Base-by-base conservation (phyloP, 345 rosid genomes). In the Bretschneidera sinensis region DNA sequence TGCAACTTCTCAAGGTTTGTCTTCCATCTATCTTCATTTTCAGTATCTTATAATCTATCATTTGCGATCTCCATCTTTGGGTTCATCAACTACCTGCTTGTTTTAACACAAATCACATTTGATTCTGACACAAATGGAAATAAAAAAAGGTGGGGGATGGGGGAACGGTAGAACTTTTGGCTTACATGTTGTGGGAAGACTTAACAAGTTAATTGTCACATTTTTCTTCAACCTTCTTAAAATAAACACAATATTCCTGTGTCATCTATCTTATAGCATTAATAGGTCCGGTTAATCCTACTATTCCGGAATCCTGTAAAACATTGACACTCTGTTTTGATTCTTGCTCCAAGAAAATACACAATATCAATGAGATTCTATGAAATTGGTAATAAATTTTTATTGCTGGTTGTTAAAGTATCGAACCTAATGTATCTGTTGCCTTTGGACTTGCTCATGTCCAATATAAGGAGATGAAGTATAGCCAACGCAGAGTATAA, bases 381-480 rank as follows among this genome's bases (percentile, higher is more conserved):
- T 51, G 15, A 39, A 43, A 28, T 50, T n/a, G 48, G 24, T 24
- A 33, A 66, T 25, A 52, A 19, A 67, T 49, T 2, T 48, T 56
- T 33, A 28, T 43, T 23, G 43, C 43, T 24, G 31, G 64, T 54
- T n/a, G n/a, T n/a, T 25, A 62, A 67, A 67, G 57, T 60, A 61
- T 15, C 75, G 71, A 61, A 94, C 99, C 99, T 81, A 90, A 55
- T 54, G 34, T 69, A 60, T 82, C 81, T 55, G 83, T 60, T 31
- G 92, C 85, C 72, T 78, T 77, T 34, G 69, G 21, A 88, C 52
- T 64, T 94, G 96, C 59, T 83, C 95, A 0, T 96, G 99, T 34
- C 99, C 95, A 63, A 82, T 73, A 85, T 88, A 96, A 31, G 99
- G 99, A 25, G 97, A 88, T 63, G 78, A 90, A 19, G 99, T 85